Percentiles rank a stretch among this genome's conserved stretches.
Conservation (phyloP, 192 early-diverging fungal species). For the Gigaspora rosea region DNA sequence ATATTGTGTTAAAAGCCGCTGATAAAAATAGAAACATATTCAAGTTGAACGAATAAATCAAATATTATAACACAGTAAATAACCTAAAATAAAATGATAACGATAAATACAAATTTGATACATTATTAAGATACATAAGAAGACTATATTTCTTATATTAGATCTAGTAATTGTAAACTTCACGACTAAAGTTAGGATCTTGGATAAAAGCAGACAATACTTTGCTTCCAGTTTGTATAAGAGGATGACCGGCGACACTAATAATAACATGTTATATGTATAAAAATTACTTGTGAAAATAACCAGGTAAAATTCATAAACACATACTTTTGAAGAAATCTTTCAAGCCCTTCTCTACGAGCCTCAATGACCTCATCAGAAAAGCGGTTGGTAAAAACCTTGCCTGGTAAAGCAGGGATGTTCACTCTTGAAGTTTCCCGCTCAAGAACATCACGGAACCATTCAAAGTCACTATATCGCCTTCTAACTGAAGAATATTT, state of each 20-base stretch:
- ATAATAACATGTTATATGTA: constrained; percentile 1
- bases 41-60: too few relatives aligned
- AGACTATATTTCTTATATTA: too few relatives aligned
- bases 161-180: constrained; percentile 65
- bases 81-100: too few relatives aligned
- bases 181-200: constrained; percentile 83
- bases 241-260: constrained; percentile 91
- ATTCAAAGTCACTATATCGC: constrained; percentile 98
- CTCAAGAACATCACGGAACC: constrained; percentile 94
- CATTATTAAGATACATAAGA: too few relatives aligned
- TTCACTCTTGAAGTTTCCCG: constrained; percentile 90
- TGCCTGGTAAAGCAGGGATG: constrained; percentile 94
- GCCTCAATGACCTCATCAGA: constrained; percentile 94
- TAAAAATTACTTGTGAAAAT: neutral
- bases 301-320: neutral
- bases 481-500: constrained; percentile 81
- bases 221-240: constrained; percentile 96
- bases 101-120: too few relatives aligned
- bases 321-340: constrained; percentile 93
- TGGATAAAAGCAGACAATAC: constrained; percentile 92
- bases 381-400: constrained; percentile 95
- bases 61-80: too few relatives aligned
- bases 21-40: too few relatives aligned
- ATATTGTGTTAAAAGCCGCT: too few relatives aligned
- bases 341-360: constrained; percentile 85